Evolutionary conservation across 2,329 filamentous ascomycete species (phyloP).

Genomic region (Monosporascus sp.): DNA sequence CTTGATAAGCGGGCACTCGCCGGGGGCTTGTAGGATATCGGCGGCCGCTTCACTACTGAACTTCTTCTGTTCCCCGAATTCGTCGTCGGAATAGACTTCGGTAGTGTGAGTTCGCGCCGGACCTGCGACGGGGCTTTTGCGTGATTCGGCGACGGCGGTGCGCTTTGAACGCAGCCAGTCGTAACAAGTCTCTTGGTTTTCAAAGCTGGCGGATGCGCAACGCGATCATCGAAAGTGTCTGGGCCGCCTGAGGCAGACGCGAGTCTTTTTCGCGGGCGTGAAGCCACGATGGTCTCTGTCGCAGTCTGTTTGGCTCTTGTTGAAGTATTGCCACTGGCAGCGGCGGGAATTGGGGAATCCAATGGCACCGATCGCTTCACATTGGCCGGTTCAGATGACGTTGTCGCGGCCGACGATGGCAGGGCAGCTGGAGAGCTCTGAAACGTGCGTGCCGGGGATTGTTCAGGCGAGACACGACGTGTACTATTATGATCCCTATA

Average conservation of each 20-base stretch:
- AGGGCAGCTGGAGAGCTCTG: constrained; percentile 26
- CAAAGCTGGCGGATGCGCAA: constrained; percentile 19
- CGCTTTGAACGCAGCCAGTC: constrained; percentile 10
- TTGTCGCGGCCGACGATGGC: constrained; percentile 17
- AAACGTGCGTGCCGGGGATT: constrained; percentile 27
- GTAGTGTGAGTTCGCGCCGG: constrained; percentile 43
- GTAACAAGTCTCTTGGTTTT: constrained; percentile 9
- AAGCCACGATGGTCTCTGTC: constrained; percentile 23
- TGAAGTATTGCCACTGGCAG: constrained; percentile 7
- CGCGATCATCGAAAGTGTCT: constrained; percentile 29
- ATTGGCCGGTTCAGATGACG: constrained; percentile 19
- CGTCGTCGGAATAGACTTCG: constrained; percentile 38
- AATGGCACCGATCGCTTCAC: constrained; percentile 34
- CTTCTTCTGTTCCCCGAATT: constrained; percentile 45
- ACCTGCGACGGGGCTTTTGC: constrained; percentile 33
- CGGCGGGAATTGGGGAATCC: constrained; percentile 22
- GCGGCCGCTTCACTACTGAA: constrained; percentile 38
- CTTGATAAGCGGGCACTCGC: constrained; percentile 23
- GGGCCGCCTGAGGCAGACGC: constrained; percentile 34
- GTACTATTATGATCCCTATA: constrained; percentile 15
- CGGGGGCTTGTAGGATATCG: constrained; percentile 45
- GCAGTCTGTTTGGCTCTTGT: constrained; percentile 13
- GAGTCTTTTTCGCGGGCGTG: constrained; percentile 32
- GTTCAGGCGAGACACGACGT: constrained; percentile 21
- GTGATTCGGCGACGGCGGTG: constrained; percentile 22